Evolutionary conservation across 768 basidiomycete species (phyloP).

Genomic region (Pleurotus tuoliensis): DNA sequence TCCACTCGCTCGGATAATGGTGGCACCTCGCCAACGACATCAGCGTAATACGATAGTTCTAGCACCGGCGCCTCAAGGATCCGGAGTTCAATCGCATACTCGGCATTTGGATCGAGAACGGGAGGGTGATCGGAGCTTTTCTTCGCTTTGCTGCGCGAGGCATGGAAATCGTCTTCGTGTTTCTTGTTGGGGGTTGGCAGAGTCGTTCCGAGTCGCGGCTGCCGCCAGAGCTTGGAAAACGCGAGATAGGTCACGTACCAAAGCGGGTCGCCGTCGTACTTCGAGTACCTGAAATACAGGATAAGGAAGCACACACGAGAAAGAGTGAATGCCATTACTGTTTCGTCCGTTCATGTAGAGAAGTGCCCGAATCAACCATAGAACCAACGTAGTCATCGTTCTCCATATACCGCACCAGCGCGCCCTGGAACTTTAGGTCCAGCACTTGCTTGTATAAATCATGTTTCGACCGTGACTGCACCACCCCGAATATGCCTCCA

Average conservation of each 20-base stretch:
- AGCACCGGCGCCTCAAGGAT: conserved; percentile 74
- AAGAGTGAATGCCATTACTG: conserved; percentile 26
- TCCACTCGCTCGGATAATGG: conserved; percentile 22
- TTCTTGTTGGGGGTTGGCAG: background rate
- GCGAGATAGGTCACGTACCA: conserved; percentile 33
- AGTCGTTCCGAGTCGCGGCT: conserved; percentile 37
- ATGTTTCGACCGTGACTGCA: conserved; percentile 77
- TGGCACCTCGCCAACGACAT: conserved; percentile 78
- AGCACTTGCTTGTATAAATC: conserved; percentile 84
- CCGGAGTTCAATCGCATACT: conserved; percentile 87
- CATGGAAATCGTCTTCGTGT: background rate
- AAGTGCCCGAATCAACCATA: conserved; percentile 63
- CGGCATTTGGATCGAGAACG: conserved; percentile 55
- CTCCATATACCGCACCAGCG: conserved; percentile 61
- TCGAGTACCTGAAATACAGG: conserved; percentile 22
- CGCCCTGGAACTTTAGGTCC: conserved; percentile 64
- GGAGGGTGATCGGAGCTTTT: conserved; percentile 51
- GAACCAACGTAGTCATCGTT: conserved; percentile 73
- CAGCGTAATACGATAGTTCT: conserved; percentile 84
- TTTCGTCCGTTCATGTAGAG: conserved; percentile 53
- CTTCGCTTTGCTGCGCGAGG: conserved; percentile 18
- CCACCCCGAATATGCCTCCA: conserved; percentile 76
- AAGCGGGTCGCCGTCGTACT: conserved; percentile 14
- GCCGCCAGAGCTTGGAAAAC: conserved; percentile 54
- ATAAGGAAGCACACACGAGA: background rate